Base-by-base conservation (phyloP, 2,329 filamentous ascomycete species). In the Zopfia rhizophila region DNA sequence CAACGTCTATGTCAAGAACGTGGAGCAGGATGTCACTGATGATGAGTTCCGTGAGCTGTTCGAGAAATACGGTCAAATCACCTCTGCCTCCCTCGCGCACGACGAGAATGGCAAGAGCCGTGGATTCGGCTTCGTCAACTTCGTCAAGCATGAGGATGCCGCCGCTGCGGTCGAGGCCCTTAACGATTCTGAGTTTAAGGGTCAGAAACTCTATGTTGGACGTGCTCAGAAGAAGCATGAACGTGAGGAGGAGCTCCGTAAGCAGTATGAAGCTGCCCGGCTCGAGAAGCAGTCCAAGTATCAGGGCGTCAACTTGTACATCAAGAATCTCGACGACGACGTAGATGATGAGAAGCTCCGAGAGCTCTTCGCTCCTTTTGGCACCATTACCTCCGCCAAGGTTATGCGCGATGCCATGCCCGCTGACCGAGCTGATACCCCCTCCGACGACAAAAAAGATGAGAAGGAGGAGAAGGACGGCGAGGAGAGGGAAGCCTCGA, bases 201-300 rank as follows among this genome's bases (percentile, higher is more conserved):
- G 90, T 52, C 91, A 97, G 81, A 94, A 95, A 72, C 85, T 99
- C 51, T 99, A 99, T 72, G 94, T 99, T 61, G 94, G 94, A 63
- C 92, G 94, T 74, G 94, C 94, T 47, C 94, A 97, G 83, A 99
- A 99, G 90, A 99, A 99, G 84, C 94, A 97, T 74, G 94, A 99
- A 82, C 94, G 94, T 68, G 94, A 99, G 82, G 94, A 99, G 80
- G 94, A 99, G 79, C 87, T 99, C 52, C 92, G 94, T 80, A 96
- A 91, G 83, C 96, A 96, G 70, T 97, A 99, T 76, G 94, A 99
- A 78, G 93, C 93, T 68, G 91, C 91, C 66, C 93, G 94, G 67
- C 83, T 95, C 66, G 94, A 99, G 84, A 99, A 99, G 83, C 92
- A 91, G 74, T 95, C 86, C 81, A 99, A 99, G 82, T 99, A 99